Evolutionary conservation across 192 early-diverging fungal species (phyloP).

Genomic region (Gigaspora rosea): DNA sequence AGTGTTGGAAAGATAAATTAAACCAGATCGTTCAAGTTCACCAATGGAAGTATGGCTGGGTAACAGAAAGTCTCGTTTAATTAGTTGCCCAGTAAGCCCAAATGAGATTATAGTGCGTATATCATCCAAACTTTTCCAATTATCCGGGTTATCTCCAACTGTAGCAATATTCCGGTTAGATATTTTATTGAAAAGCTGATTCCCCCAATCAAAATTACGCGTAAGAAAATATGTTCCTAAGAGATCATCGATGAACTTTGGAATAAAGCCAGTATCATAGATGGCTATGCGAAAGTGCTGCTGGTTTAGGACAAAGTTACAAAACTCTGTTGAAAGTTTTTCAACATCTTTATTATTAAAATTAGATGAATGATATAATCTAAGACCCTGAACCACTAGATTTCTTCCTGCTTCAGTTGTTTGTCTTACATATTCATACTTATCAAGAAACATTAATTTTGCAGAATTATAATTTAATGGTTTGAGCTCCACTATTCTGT

Average conservation of each 20-base stretch:
- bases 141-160: not conserved
- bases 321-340: conserved; percentile 19
- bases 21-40: conserved; percentile 29
- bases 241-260: conserved; percentile 27
- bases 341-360: conserved; percentile 22
- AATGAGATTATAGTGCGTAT: conserved; percentile 22
- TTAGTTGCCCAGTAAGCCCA: conserved; percentile 19
- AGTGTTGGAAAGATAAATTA: conserved; percentile 21
- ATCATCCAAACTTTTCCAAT: conserved; percentile 20
- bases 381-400: conserved; percentile 20
- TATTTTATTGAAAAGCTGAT: conserved; percentile 23
- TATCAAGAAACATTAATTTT: conserved; percentile 27
- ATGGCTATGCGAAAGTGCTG: conserved; percentile 26
- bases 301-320: conserved; percentile 30
- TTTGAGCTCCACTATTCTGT: not conserved
- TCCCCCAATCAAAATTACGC: conserved; percentile 28
- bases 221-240: not conserved
- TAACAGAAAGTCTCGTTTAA: conserved; percentile 25
- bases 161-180: conserved; percentile 2
- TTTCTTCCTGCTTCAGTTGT: conserved; percentile 20
- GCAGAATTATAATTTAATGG: conserved; percentile 23
- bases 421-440: conserved; percentile 27
- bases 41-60: conserved; percentile 4
- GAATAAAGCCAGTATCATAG: conserved; percentile 28
- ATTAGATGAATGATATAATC: conserved; percentile 21